Base-by-base conservation (phyloP, 768 basidiomycete species). In the Termitomyces sp. region DNA sequence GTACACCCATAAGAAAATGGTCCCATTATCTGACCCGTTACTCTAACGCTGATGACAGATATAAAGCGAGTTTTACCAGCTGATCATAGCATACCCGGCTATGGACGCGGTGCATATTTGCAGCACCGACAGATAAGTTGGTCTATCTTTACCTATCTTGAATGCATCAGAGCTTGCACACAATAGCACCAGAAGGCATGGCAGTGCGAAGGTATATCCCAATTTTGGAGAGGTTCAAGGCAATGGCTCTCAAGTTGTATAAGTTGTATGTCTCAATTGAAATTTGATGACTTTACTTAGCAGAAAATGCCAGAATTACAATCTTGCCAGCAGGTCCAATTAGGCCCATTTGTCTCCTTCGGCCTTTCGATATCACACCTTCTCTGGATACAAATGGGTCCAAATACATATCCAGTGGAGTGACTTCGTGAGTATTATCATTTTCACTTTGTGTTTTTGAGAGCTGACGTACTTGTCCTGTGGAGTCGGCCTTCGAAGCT, bases 281-380 rank as follows among this genome's bases (percentile, higher is more conserved):
- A 11, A 19, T 12, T 46, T 19, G 1, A 31, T 40, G 38, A n/a
- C 42, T 17, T 31, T 48, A 32, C 14, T 42, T 42, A 31, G 50
- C 34, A 10, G 35, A 4, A 3, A 19, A 41, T n/a, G n/a, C n/a
- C n/a, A 19, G 40, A 19, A 19, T n/a, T n/a, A 52, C 21, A 51
- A 53, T 27, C 56, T 57, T 21, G 50, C 49, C 19, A 32, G 40
- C 19, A 57, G 45, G 37, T 57, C 56, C 4, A 43, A 52, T 23
- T 57, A 50, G 34, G 7, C 16, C 52, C 17, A 43, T 52, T 34
- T 50, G 50, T 32, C 35, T 57, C n/a, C 32, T 57, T 9, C 52
- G 56, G 49, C 49, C 56, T 21, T 57, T 57, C 21, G 43, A 57
- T 50, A 44, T 57, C 32, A 27, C 17, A 21, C 49, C 56, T 38